Evolutionary conservation across 345 rosid genomes (phyloP).

Genomic region (Angophora floribunda): DNA sequence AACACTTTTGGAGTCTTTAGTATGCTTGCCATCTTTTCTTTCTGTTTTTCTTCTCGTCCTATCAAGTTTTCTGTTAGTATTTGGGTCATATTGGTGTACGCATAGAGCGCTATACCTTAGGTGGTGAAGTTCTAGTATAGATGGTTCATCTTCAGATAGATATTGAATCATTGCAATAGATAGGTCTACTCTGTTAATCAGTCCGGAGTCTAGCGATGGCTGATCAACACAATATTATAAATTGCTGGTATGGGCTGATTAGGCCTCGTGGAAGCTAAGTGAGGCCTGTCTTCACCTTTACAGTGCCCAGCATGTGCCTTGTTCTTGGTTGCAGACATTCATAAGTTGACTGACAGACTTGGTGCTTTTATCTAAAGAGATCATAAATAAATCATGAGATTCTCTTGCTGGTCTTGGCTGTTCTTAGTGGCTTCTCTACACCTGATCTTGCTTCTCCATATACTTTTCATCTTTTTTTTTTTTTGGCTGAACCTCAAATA

Average conservation of each 20-base stretch:
- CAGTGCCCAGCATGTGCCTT: neutral
- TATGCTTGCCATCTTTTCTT: neutral
- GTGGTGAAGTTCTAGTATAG: neutral
- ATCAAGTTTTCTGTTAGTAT: neutral
- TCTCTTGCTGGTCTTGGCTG: neutral
- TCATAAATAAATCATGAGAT: neutral
- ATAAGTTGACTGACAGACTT: neutral
- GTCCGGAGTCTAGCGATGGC: neutral
- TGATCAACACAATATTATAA: neutral
- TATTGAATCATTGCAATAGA: neutral
- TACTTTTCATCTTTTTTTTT: neutral
- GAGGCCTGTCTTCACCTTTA: neutral
- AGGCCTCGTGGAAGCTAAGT: neutral
- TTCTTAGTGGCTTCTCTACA: neutral
- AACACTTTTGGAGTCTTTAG: neutral
- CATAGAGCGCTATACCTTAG: neutral
- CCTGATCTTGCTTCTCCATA: neutral
- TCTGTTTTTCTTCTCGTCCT: neutral
- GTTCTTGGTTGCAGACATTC: neutral
- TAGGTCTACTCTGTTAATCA: neutral
- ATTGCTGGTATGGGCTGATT: neutral
- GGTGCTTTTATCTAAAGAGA: neutral
- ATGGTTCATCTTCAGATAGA: neutral
- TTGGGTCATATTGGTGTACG: neutral
- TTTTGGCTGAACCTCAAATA: neutral